Percentiles rank a stretch among this genome's conserved stretches.
phyloP scores from a whole-genome alignment of 495 filamentous ascomycete species.

The Aspergillus taichungensis region DNA sequence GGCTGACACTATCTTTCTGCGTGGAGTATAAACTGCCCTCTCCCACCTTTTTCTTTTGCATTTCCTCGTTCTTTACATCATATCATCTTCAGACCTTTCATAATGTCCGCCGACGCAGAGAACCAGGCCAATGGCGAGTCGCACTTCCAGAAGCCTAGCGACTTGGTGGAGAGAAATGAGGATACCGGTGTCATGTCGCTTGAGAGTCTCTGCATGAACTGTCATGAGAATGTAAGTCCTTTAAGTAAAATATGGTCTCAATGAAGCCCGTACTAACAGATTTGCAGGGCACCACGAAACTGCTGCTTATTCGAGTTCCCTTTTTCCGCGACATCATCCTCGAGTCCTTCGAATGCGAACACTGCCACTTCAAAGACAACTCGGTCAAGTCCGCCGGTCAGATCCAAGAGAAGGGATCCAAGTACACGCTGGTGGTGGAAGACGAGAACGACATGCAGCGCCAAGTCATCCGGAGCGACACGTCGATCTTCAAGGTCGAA shows the following conservation, averaged over 20 bases:
- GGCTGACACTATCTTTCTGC: slow-evolving; percentile 10
- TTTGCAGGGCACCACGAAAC: slow-evolving; percentile 80
- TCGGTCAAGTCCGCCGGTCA: slow-evolving; percentile 84
- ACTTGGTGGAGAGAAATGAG: slow-evolving; percentile 36
- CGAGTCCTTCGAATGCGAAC: slow-evolving; percentile 87
- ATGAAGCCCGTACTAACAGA: no score
- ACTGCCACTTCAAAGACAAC: slow-evolving; percentile 83
- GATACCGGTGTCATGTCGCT: slow-evolving; percentile 39
- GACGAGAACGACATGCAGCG: slow-evolving; percentile 64
- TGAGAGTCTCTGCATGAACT: slow-evolving; percentile 77
- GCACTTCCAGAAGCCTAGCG: slow-evolving; percentile 36
- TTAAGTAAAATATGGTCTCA: slow-evolving; percentile 3
- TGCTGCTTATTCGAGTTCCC: slow-evolving; percentile 84
- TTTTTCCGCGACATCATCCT: slow-evolving; percentile 96
- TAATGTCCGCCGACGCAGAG: slow-evolving; percentile 24
- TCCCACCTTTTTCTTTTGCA: neutral
- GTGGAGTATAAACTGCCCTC: slow-evolving; percentile 1
- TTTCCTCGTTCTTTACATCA: slow-evolving; percentile 2
- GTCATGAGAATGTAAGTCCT: slow-evolving; percentile 69
- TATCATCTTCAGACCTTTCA: neutral
- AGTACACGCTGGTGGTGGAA: slow-evolving; percentile 66
- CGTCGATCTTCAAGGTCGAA: slow-evolving; percentile 67
- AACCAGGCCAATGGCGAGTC: slow-evolving; percentile 18
- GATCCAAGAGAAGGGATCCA: slow-evolving; percentile 81
- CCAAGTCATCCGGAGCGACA: slow-evolving; percentile 87